These are phyloP conservation scores for Hypoxylon sp. DNA, from an alignment of 2,329 filamentous ascomycete genomes.

Conservation along the genomic window DNA sequence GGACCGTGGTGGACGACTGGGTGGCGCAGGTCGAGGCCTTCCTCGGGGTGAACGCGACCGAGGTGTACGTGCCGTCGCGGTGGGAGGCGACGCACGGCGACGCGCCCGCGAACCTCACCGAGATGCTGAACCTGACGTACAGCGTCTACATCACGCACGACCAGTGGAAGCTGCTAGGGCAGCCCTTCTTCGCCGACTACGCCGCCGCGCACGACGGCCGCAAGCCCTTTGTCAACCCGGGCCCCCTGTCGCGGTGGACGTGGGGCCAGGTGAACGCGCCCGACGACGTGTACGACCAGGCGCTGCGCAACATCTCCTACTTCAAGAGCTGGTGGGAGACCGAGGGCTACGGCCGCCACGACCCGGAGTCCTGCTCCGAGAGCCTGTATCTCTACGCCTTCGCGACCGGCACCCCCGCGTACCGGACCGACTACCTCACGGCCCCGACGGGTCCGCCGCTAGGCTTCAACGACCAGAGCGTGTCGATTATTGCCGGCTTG, in stretches of 20 bases:
- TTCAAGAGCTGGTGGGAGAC: conserved; percentile 21
- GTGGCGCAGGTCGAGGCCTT: conserved; percentile 12
- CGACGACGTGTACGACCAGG: conserved; percentile 5
- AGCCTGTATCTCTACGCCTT: conserved; percentile 11
- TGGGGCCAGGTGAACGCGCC: conserved; percentile 8
- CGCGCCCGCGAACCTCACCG: conserved; percentile 2
- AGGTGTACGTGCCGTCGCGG: conserved; percentile 2
- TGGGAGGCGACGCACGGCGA: conserved; percentile 14
- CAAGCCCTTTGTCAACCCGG: conserved; percentile 19
- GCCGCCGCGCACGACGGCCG: conserved; percentile 2
- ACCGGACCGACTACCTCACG: conserved; percentile 7
- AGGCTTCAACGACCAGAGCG: background rate
- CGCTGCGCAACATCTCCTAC: conserved; percentile 10
- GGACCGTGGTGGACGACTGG: conserved; percentile 7
- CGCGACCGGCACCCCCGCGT: conserved; percentile 3
- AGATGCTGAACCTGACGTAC: conserved; percentile 14
- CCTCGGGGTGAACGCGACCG: conserved; percentile 2
- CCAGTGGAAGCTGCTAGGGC: background rate
- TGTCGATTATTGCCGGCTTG: conserved; percentile 11
- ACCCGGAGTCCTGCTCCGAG: conserved; percentile 12
- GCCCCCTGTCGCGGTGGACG: conserved; percentile 6
- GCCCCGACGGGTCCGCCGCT: conserved; percentile 10
- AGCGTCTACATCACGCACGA: conserved; percentile 13
- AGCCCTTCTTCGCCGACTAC: conserved; percentile 11
- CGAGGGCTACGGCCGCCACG: conserved; percentile 8